These are phyloP conservation scores for Lichtheimia hyalospora DNA, from an alignment of 371 early-diverging fungal species.

Conservation along the genomic window DNA sequence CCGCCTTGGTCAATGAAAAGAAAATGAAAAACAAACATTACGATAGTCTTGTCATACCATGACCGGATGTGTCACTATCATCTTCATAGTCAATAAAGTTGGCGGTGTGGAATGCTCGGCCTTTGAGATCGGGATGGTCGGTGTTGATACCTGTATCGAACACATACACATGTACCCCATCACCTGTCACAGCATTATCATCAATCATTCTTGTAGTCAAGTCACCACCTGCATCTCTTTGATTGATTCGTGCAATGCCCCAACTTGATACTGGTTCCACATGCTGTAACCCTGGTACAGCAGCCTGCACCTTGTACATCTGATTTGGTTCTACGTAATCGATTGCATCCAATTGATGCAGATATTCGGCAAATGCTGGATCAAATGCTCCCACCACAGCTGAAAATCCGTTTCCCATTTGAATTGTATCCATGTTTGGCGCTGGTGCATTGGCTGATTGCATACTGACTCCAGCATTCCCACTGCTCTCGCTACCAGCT, in stretches of 20 bases:
- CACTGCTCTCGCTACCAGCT: neutral
- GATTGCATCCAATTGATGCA: slow-evolving; percentile 28
- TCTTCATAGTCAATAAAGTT: slow-evolving; percentile 55
- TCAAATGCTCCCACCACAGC: slow-evolving; percentile 25
- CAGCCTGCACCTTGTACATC: slow-evolving; percentile 22
- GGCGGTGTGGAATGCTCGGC: slow-evolving; percentile 74
- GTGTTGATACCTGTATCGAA: slow-evolving; percentile 76
- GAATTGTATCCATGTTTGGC: slow-evolving; percentile 11
- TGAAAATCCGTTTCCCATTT: slow-evolving; percentile 16
- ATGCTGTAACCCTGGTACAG: neutral
- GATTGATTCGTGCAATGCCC: slow-evolving; percentile 61
- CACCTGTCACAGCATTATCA: slow-evolving; percentile 23
- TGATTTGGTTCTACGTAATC: slow-evolving; percentile 58
- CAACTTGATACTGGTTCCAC: slow-evolving; percentile 45
- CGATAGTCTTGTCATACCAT: slow-evolving; percentile 31
- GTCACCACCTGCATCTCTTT: slow-evolving; percentile 25
- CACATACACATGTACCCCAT: slow-evolving; percentile 66
- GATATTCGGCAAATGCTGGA: slow-evolving; percentile 28
- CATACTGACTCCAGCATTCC: neutral
- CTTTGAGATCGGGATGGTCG: slow-evolving; percentile 78
- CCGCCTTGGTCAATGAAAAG: no score
- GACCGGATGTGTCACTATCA: slow-evolving; percentile 49
- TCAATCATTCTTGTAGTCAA: slow-evolving; percentile 15
- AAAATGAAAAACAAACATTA: neutral
- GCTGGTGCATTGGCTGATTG: neutral